Evolutionary conservation across 2,329 filamentous ascomycete species (phyloP).

Genomic region (Zopfia rhizophila): DNA sequence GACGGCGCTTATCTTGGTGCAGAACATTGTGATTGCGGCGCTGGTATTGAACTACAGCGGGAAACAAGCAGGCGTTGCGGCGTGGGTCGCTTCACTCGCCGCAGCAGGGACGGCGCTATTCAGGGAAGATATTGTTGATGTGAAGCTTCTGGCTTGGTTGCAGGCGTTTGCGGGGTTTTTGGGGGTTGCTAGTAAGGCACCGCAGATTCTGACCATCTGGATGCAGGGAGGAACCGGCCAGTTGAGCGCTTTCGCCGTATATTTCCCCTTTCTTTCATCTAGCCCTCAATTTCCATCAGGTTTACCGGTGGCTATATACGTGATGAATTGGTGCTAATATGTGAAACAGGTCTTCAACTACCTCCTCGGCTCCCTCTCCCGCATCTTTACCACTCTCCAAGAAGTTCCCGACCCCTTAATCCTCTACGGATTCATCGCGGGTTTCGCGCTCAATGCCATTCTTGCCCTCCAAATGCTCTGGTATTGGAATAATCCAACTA

Average conservation of each 20-base stretch:
- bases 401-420: slow-evolving; percentile 98
- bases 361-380: slow-evolving; percentile 87
- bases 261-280: slow-evolving; percentile 42
- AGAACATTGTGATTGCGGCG: slow-evolving; percentile 90
- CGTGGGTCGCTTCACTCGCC: slow-evolving; percentile 81
- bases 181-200: slow-evolving; percentile 89
- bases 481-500: slow-evolving; percentile 80
- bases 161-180: slow-evolving; percentile 87
- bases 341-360: slow-evolving; percentile 90
- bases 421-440: slow-evolving; percentile 91
- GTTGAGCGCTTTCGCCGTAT: slow-evolving; percentile 93
- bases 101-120: slow-evolving; percentile 77
- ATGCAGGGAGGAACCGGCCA: slow-evolving; percentile 90
- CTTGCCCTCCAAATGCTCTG: slow-evolving; percentile 91
- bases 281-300: not conserved
- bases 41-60: slow-evolving; percentile 87
- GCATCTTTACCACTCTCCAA: slow-evolving; percentile 97
- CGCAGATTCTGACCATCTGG: slow-evolving; percentile 90
- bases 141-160: slow-evolving; percentile 74
- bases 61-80: slow-evolving; percentile 72
- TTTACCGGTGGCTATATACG: slow-evolving; percentile 1
- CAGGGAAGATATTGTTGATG: slow-evolving; percentile 70
- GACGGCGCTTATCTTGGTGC: slow-evolving; percentile 87
- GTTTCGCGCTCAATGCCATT: slow-evolving; percentile 88
- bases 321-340: slow-evolving; percentile 13